These are phyloP conservation scores for Aspergillus sergii DNA, from an alignment of 2,329 filamentous ascomycete genomes.

Conservation along the genomic window DNA sequence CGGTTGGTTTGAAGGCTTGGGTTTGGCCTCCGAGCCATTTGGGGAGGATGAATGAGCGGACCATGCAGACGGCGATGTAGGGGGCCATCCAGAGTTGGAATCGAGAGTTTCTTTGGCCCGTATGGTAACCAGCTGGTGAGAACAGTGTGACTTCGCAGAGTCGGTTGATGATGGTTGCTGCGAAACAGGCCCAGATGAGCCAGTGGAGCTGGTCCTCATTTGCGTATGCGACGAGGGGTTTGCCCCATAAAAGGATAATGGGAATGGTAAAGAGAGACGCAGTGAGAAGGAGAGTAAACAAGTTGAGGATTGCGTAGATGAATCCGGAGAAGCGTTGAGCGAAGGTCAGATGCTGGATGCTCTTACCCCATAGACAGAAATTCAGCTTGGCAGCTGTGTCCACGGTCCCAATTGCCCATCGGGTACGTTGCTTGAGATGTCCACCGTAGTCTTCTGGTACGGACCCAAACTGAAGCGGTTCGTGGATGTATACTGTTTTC, in stretches of 20 bases:
- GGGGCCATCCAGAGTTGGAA: neutral
- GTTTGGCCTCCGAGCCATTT: neutral
- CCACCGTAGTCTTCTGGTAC: conserved; percentile 40
- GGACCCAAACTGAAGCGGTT: conserved; percentile 62
- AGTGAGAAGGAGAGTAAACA: neutral
- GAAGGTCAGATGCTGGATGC: neutral
- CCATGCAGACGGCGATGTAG: neutral
- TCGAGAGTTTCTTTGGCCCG: neutral
- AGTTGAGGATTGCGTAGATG: neutral
- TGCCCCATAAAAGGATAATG: neutral
- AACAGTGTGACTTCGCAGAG: neutral
- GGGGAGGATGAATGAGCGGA: neutral
- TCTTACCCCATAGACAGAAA: neutral
- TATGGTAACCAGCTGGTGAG: neutral
- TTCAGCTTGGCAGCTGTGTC: neutral
- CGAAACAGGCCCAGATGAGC: neutral
- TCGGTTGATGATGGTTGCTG: neutral
- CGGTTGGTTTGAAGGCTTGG: neutral
- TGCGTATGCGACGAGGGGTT: neutral
- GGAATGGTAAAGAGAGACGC: neutral
- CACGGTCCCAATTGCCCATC: conserved; percentile 33
- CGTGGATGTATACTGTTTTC: conserved; percentile 63
- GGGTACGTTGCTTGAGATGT: conserved; percentile 40
- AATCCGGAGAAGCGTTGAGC: neutral
- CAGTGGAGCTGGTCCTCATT: neutral